Conservation (phyloP, 768 basidiomycete species). For the Lactarius pseudohatsudake region DNA sequence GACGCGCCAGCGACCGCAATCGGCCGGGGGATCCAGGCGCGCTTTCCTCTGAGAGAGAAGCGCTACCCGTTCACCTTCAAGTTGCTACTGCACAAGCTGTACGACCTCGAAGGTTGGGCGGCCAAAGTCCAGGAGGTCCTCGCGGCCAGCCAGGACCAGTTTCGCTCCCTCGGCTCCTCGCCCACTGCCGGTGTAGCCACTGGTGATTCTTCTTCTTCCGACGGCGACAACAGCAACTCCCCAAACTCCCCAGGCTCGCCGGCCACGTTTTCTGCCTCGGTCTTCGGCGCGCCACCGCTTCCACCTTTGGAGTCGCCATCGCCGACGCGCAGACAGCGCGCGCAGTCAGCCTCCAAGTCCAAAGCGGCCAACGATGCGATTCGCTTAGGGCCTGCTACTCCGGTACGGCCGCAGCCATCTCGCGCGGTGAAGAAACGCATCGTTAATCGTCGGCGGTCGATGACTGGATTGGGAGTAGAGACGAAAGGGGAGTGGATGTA, state of each 20-base stretch:
- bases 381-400: slow-evolving; percentile 1
- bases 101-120: slow-evolving; percentile 30
- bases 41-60: slow-evolving; percentile 24
- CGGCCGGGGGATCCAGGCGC: slow-evolving; percentile 10
- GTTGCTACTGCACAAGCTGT: slow-evolving; percentile 28
- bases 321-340: slow-evolving; percentile 15
- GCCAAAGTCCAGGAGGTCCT: slow-evolving; percentile 28
- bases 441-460: slow-evolving; percentile 29
- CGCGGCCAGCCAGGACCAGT: slow-evolving; percentile 27
- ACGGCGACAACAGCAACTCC: not conserved
- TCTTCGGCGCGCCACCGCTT: slow-evolving; percentile 10
- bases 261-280: slow-evolving; percentile 8
- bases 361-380: slow-evolving; percentile 8
- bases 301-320: slow-evolving; percentile 7
- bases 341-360: slow-evolving; percentile 7
- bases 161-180: slow-evolving; percentile 23
- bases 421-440: slow-evolving; percentile 30
- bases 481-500: slow-evolving; percentile 28
- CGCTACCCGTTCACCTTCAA: slow-evolving; percentile 31
- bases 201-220: not conserved
- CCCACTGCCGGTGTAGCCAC: not conserved
- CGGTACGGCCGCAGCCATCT: slow-evolving; percentile 12
- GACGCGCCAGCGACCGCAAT: not conserved
- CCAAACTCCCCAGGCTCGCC: slow-evolving; percentile 12
- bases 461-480: slow-evolving; percentile 17